phyloP scores from a whole-genome alignment of 2,329 filamentous ascomycete species.

The Pseudocercospora crystallina region DNA sequence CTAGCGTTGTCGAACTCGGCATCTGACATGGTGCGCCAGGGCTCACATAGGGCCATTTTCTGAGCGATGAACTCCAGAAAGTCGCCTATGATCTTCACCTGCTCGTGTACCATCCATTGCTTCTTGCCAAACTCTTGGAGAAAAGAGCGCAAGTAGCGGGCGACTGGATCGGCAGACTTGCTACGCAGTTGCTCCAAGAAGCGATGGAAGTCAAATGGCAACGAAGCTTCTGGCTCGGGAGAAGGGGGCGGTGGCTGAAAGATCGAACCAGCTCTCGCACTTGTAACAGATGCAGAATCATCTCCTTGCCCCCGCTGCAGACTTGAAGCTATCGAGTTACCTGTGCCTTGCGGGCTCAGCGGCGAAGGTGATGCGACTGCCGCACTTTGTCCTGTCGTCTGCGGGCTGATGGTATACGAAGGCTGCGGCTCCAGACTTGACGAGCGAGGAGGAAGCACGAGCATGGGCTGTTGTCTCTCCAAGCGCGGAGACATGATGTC shows the following conservation, averaged over 20 bases:
- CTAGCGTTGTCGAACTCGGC: slow-evolving; percentile 97
- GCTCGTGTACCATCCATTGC: slow-evolving; percentile 99
- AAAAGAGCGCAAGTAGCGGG: slow-evolving; percentile 92
- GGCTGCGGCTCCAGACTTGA: slow-evolving; percentile 74
- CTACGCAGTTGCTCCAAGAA: slow-evolving; percentile 95
- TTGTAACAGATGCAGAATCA: slow-evolving; percentile 30
- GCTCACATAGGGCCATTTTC: slow-evolving; percentile 96
- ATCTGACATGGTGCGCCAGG: slow-evolving; percentile 94
- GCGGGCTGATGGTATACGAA: slow-evolving; percentile 26
- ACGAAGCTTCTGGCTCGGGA: slow-evolving; percentile 67
- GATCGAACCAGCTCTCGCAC: slow-evolving; percentile 44
- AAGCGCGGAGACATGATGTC: slow-evolving; percentile 91
- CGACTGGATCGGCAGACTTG: slow-evolving; percentile 95
- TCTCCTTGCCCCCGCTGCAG: slow-evolving; percentile 25
- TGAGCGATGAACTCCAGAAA: slow-evolving; percentile 96
- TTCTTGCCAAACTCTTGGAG: slow-evolving; percentile 92
- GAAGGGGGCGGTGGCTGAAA: slow-evolving; percentile 58
- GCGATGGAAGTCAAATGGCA: slow-evolving; percentile 95
- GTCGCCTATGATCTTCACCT: slow-evolving; percentile 97
- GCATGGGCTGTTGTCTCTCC: slow-evolving; percentile 76
- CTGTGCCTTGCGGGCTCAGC: slow-evolving; percentile 25
- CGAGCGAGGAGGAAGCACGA: slow-evolving; percentile 76
- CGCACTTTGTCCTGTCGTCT: slow-evolving; percentile 25
- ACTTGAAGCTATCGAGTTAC: slow-evolving; percentile 28
- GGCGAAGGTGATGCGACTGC: slow-evolving; percentile 14